phyloP scores from a whole-genome alignment of 345 rosid species.

The Salix purpurea region DNA sequence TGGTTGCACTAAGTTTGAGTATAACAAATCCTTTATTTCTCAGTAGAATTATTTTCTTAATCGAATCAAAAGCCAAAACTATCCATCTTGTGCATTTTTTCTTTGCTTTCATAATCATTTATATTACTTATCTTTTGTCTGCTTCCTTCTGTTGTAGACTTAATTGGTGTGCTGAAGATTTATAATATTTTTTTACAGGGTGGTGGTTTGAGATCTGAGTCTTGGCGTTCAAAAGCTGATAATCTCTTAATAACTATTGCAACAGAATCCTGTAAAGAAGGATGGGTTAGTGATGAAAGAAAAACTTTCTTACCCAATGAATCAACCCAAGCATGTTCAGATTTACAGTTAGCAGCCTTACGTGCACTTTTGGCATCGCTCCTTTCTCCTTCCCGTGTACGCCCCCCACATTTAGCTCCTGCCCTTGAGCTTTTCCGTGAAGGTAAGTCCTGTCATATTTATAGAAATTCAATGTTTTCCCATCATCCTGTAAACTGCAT shows the following conservation, averaged over 20 bases:
- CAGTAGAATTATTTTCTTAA: too few species aligned
- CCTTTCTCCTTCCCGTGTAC: slow-evolving; percentile 56
- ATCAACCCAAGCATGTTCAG: slow-evolving; percentile 31
- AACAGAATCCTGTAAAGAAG: slow-evolving; percentile 46
- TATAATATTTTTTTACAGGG: slow-evolving; percentile 41
- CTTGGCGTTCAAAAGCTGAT: slow-evolving; percentile 66
- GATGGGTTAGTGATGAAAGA: slow-evolving; percentile 46
- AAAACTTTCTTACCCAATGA: slow-evolving; percentile 30
- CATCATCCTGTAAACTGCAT: not conserved
- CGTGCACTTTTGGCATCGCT: slow-evolving; percentile 70
- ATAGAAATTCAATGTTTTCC: not conserved
- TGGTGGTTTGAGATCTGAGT: slow-evolving; percentile 57
- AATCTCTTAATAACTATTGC: slow-evolving; percentile 54
- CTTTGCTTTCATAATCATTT: too few species aligned
- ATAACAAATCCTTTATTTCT: too few species aligned
- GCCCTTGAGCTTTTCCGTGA: slow-evolving; percentile 68
- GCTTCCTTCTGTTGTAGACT: not conserved
- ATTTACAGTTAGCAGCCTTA: slow-evolving; percentile 70
- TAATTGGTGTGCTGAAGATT: not conserved
- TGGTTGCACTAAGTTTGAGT: too few species aligned
- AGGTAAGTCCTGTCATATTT: slow-evolving; percentile 40
- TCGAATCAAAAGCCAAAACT: too few species aligned
- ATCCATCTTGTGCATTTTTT: too few species aligned
- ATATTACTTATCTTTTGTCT: too few species aligned
- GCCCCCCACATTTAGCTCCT: slow-evolving; percentile 56